Evolutionary conservation across 352 stramenopile genomes (phyloP), one percentile per base, ranked within the genome.

Genomic region (Pythium volutum): DNA sequence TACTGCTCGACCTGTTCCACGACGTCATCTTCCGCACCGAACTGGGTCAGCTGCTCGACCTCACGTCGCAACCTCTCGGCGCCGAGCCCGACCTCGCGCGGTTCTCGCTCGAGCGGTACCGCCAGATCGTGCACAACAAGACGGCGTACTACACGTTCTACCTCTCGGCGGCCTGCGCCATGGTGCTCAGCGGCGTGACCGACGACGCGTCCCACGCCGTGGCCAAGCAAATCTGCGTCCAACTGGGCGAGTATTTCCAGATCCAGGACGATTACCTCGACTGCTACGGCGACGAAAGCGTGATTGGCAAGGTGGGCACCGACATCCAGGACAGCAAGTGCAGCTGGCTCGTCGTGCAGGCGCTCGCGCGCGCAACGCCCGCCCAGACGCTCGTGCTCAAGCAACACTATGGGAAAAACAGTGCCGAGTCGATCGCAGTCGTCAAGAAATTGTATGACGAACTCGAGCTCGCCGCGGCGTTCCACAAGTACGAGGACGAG

Each of bases 291-390:
- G 85, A 97, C 54, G 88, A 91, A 12, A 69, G 87, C 36, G 89
- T 98, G 54, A 97, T 98, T 54, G 93, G 93, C 63, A 98, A 98
- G 73, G 76, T 94, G 39, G 95, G 95, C 62, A 99, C 97, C 16
- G 97, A 99, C 76, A 99, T 99, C 76, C 92, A 99, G 75, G 97
- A 99, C 75, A 98, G 97, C 72, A 99, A 99, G 79, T 99, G 97
- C 80, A 97, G 90, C 65, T 99, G 97, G 97, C 80, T 99, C 11
- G 92, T 99, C 23, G 89, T 98, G 58, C 90, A 99, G 73, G 97
- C 97, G 26, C 80, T 98, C 26, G 57, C 84, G 33, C 82, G 75
- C 9, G 86, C 87, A 6, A 85, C 75, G 12, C 48, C 55, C 7
- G 81, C 80, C 54, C 92, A 98, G 67, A 91, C 84, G 60, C 74